Percentiles rank a stretch among this genome's conserved stretches.
Evolutionary conservation across 345 rosid species (phyloP).

Genomic region (Viola odorata): DNA sequence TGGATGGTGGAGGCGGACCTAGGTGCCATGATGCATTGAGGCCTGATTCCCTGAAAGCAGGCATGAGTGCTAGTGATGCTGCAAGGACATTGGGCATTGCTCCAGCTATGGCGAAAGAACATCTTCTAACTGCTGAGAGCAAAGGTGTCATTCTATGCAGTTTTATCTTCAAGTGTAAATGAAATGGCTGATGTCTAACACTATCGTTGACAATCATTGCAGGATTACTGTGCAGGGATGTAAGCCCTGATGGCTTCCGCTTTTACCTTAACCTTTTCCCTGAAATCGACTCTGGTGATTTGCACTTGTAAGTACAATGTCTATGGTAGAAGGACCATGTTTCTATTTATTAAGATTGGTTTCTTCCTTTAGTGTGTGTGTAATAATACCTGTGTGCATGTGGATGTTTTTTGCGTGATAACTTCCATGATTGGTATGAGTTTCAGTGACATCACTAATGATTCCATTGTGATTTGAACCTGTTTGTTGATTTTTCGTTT

Average conservation of each 20-base stretch:
- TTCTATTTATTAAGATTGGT: too few species aligned
- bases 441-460: too few species aligned
- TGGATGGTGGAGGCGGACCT: too few species aligned
- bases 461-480: too few species aligned
- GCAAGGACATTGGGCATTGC: constrained; percentile 87
- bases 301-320: constrained; percentile 52
- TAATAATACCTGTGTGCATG: too few species aligned
- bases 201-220: constrained; percentile 22
- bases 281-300: constrained; percentile 44
- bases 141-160: constrained; percentile 42
- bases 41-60: constrained; percentile 57
- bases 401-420: too few species aligned
- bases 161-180: constrained; percentile 9
- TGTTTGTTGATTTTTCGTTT: too few species aligned
- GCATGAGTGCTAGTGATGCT: constrained; percentile 89
- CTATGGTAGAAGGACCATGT: neutral
- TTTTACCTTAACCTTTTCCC: constrained; percentile 76
- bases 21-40: too few species aligned
- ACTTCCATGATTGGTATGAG: too few species aligned
- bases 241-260: constrained; percentile 81
- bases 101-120: constrained; percentile 99
- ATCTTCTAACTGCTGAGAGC: constrained; percentile 83
- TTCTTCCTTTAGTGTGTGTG: too few species aligned
- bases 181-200: neutral
- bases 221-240: constrained; percentile 89